Evolutionary conservation across 2,329 filamentous ascomycete genomes (phyloP).

Genomic region (Aspergillus glaucus): DNA sequence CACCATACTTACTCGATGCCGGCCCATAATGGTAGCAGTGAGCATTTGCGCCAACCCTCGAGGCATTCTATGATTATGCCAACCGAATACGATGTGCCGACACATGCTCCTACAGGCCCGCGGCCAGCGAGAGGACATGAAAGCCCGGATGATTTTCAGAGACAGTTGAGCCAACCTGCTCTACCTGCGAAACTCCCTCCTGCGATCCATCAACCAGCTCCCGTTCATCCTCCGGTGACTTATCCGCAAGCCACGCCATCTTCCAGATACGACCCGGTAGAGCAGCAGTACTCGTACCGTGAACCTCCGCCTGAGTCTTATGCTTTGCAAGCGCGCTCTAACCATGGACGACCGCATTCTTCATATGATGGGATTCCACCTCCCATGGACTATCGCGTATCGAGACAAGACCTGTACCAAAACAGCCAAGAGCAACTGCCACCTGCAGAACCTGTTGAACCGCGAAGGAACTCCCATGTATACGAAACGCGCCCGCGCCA

Average conservation of each 20-base stretch:
- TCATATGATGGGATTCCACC: conserved; percentile 18
- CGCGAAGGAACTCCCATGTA: conserved; percentile 10
- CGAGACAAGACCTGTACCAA: conserved; percentile 12
- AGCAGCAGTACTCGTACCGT: conserved; percentile 14
- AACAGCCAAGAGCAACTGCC: conserved; percentile 11
- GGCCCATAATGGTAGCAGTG: conserved; percentile 49
- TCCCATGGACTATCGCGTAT: conserved; percentile 17
- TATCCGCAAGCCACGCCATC: background rate
- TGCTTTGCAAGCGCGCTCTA: conserved; percentile 15
- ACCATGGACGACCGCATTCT: conserved; percentile 18
- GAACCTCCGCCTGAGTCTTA: conserved; percentile 15
- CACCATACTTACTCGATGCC: conserved; percentile 3
- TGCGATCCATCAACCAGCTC: conserved; percentile 1
- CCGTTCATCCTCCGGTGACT: conserved; percentile 11
- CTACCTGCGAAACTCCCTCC: background rate
- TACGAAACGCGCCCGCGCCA: conserved; percentile 10
- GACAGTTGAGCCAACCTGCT: conserved; percentile 18
- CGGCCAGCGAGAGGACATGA: conserved; percentile 22
- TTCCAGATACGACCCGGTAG: conserved; percentile 15
- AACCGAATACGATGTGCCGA: conserved; percentile 39
- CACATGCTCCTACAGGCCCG: conserved; percentile 21
- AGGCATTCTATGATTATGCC: conserved; percentile 52
- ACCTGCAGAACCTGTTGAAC: conserved; percentile 5
- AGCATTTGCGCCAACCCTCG: conserved; percentile 73
- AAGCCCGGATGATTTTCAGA: conserved; percentile 23